These are phyloP conservation scores for Leucocoprinus birnbaumii DNA, from an alignment of 768 basidiomycete genomes.

Conservation along the genomic window DNA sequence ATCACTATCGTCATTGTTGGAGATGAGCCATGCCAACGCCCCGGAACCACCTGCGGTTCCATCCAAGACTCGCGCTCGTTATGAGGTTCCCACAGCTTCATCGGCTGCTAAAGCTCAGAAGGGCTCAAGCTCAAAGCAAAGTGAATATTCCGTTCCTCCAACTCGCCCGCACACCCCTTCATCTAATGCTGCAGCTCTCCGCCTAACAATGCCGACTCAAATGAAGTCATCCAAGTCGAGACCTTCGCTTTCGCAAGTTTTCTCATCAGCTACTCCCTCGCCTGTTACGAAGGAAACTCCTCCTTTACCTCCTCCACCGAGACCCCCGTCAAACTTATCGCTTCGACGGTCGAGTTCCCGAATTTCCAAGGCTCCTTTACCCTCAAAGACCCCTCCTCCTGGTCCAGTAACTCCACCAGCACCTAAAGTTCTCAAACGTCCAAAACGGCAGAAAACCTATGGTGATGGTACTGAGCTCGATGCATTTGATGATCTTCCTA, in stretches of 20 bases:
- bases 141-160: slow-evolving; percentile 72
- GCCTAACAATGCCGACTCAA: slow-evolving; percentile 86
- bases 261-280: slow-evolving; percentile 40
- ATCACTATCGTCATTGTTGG: slow-evolving; percentile 66
- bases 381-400: slow-evolving; percentile 20
- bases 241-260: slow-evolving; percentile 74
- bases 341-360: slow-evolving; percentile 25
- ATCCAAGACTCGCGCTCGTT: slow-evolving; percentile 38
- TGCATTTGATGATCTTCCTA: slow-evolving; percentile 81
- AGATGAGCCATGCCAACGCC: slow-evolving; percentile 53
- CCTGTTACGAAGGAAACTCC: slow-evolving; percentile 49
- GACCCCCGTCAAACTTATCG: slow-evolving; percentile 58
- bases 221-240: slow-evolving; percentile 73
- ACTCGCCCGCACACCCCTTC: slow-evolving; percentile 80
- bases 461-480: slow-evolving; percentile 92
- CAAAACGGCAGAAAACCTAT: slow-evolving; percentile 73
- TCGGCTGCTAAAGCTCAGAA: slow-evolving; percentile 75
- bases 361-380: slow-evolving; percentile 13
- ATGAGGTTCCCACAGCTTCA: slow-evolving; percentile 78
- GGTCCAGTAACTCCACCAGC: slow-evolving; percentile 34
- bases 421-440: slow-evolving; percentile 69
- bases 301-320: slow-evolving; percentile 46
- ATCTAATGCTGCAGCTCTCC: slow-evolving; percentile 70
- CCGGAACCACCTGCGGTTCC: slow-evolving; percentile 41
- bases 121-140: slow-evolving; percentile 60